phyloP scores from a whole-genome alignment of 2,329 filamentous ascomycete genomes.

The Acephala macrosclerotiorum region DNA sequence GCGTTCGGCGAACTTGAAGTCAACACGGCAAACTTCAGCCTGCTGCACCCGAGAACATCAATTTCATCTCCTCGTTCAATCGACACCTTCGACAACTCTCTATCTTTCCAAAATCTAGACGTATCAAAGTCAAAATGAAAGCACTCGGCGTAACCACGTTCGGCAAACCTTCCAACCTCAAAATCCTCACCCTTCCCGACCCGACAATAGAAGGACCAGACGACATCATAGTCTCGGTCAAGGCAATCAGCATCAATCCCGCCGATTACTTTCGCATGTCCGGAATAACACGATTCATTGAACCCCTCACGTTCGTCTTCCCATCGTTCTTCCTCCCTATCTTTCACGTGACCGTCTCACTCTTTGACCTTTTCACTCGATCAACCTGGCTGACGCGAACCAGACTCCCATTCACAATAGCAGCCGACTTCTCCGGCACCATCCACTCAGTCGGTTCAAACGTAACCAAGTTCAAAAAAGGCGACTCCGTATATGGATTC shows the following conservation, averaged over 20 bases:
- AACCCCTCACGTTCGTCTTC: background rate
- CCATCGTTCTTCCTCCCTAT: background rate
- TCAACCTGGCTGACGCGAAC: too few species aligned
- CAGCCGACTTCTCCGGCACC: constrained; percentile 49
- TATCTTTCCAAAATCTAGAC: too few species aligned
- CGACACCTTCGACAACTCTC: background rate
- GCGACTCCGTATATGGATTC: constrained; percentile 45
- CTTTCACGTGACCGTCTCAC: background rate
- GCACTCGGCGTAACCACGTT: background rate
- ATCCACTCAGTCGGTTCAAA: constrained; percentile 44
- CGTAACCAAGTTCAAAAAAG: constrained; percentile 44
- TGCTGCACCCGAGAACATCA: too few species aligned
- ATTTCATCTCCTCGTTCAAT: too few species aligned
- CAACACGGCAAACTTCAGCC: too few species aligned
- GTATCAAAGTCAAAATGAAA: too few species aligned
- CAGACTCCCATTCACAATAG: constrained; percentile 48
- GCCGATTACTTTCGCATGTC: background rate
- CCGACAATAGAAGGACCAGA: constrained; percentile 1
- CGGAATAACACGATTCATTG: background rate
- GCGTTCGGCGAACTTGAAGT: too few species aligned
- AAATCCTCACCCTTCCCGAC: background rate
- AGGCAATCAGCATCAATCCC: background rate
- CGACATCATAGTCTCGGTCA: constrained; percentile 3
- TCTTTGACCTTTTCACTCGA: background rate
- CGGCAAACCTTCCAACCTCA: background rate